Evolutionary conservation across 768 basidiomycete genomes (phyloP), one percentile per base, ranked within the genome.

Genomic region (Exsudoporus frostii): DNA sequence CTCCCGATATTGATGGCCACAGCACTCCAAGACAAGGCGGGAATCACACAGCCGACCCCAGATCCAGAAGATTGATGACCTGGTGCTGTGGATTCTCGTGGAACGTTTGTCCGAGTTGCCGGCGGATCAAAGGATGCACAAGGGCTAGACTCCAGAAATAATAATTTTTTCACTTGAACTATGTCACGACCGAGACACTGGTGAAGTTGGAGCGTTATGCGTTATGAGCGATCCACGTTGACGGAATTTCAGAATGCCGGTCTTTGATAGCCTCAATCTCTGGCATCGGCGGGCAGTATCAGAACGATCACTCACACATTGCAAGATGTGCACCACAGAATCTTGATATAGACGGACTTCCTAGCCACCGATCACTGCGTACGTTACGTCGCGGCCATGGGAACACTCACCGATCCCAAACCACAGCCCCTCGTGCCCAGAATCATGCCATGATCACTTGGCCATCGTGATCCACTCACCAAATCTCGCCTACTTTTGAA

Each of bases 381-480:
- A 27, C 17, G 5, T n/a, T 17, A 33, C 24, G 5, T 8, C 29
- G 29, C 29, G 11, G 29, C 46, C 24, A 46, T 27, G 39, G 25
- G 37, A 36, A 41, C 44, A 22, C 4, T 19, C 30, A 51, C 55
- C 55, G 17, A 59, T 55, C 30, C 39, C 30, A 42, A 58, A 52
- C 45, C 54, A 61, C 17, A 54, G 48, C n/a, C 78, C 76, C 15
- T 74, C 55, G 40, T 65, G 51, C 17, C 59, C 53, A 44, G 46
- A 63, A 14, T 57, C 49, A 29, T 50, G 48, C 49, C 55, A 59
- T 32, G 45, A 73, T 66, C 24, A 82, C 57, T 62, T 86, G 81
- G 1, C 83, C 82, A 65, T 88, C 82, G 29, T 73, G 68, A 59
- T 84, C 74, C 30, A 85, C 53, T 27, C 84, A 79, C 86, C 84